Conservation (phyloP, 192 early-diverging fungal genomes). For the Phycomyces nitens region DNA sequence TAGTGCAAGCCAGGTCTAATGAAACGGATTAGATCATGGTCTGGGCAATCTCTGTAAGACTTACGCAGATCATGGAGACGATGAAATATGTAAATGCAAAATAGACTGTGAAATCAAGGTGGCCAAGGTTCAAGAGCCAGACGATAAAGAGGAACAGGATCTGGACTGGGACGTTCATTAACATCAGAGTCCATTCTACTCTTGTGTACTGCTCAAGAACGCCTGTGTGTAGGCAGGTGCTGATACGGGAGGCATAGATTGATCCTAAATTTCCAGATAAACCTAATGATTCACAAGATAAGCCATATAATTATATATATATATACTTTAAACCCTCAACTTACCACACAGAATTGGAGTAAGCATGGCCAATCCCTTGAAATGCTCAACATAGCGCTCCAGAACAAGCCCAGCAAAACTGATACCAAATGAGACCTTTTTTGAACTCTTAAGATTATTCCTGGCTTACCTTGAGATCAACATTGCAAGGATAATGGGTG, state of each 20-base stretch:
- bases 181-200: constrained; percentile 57
- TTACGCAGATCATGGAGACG: constrained; percentile 56
- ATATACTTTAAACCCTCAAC: constrained; percentile 2
- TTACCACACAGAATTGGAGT: constrained; percentile 65
- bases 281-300: constrained; percentile 10
- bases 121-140: constrained; percentile 44
- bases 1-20: constrained; percentile 53
- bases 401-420: constrained; percentile 64
- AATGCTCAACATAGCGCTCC: constrained; percentile 64
- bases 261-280: constrained; percentile 77
- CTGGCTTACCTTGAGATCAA: constrained; percentile 53
- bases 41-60: constrained; percentile 22
- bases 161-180: constrained; percentile 71
- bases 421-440: no score
- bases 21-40: constrained; percentile 27
- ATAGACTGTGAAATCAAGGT: constrained; percentile 35
- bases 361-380: constrained; percentile 60
- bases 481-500: constrained; percentile 73
- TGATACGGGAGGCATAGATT: constrained; percentile 73
- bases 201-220: constrained; percentile 40
- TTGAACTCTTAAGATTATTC: no score
- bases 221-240: constrained; percentile 64
- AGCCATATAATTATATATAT: background rate
- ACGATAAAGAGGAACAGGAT: constrained; percentile 53
- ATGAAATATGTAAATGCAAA: constrained; percentile 52